Evolutionary conservation across 192 early-diverging fungal species (phyloP), one percentile per base, ranked within the genome.

Genomic region (Rhizophagus clarus): DNA sequence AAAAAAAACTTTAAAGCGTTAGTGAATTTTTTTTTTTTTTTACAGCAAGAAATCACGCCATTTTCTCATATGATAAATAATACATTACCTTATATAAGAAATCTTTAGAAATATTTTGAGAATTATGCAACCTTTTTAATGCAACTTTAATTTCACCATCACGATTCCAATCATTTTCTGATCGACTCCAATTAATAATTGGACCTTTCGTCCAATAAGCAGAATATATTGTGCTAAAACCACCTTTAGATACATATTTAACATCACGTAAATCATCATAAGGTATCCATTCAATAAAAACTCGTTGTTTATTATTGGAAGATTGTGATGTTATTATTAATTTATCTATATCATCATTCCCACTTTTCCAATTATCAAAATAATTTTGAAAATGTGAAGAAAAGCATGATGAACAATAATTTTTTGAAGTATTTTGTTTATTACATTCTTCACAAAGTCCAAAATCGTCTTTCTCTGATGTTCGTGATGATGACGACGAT

Each of bases 271-370:
- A 40, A 77, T 51, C 29, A 20, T 77, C 26, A 17, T 51, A 77
- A 40, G 75, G 75, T 17, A 77, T 42, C 75, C 75, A 77, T 64
- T 77, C 72, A 24, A 74, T 28, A 17, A 14, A 77, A 45, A 20
- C 71, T 15, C 11, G 11, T 5, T 3, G 31, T n/a, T 31, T 6
- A 15, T 40, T 49, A 24, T 6, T 29, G 5, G 37, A 40, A 7
- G 62, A 17, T 26, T 64, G 61, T 0, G 61, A 45, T 22, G 62
- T 28, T 77, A 47, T 61, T 14, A 77, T 77, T 32, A 77, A 64
- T 64, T 29, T 24, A 45, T 77, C 40, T 17, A 77, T 24, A 8
- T 60, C 5, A 14, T 61, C 29, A 20, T 60, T 75, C 6, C 51
- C 28, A 37, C 51, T 75, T 8, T 3, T 60, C 51, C 51, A 75